Evolutionary conservation across 345 rosid genomes (phyloP).

Genomic region (Boechera divaricarpa): DNA sequence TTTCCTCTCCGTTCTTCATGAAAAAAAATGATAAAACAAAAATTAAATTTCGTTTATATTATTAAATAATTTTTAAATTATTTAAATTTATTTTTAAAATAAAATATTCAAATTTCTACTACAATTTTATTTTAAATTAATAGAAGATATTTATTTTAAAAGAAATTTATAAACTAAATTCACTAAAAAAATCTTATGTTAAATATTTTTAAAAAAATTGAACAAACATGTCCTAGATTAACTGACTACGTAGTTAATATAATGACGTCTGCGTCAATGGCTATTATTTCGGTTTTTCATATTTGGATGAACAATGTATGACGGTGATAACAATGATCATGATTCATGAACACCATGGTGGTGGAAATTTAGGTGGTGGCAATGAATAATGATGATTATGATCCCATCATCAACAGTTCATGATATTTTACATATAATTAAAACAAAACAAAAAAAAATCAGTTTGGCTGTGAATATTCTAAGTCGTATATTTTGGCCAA

Average conservation of each 20-base stretch:
- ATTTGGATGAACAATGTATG: slow-evolving; percentile 7
- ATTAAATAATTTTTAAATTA: too few species aligned
- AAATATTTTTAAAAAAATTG: not conserved
- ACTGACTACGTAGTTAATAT: not conserved
- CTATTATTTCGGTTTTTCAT: not conserved
- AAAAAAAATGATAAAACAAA: too few species aligned
- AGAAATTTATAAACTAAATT: too few species aligned
- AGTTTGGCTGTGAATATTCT: slow-evolving; percentile 7
- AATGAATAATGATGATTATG: slow-evolving; percentile 8
- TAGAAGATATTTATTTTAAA: too few species aligned
- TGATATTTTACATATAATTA: not conserved
- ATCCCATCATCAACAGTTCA: slow-evolving; percentile 33
- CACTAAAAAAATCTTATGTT: too few species aligned
- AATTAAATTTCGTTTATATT: too few species aligned
- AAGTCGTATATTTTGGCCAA: slow-evolving; percentile 31
- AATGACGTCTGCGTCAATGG: not conserved
- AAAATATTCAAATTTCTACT: too few species aligned
- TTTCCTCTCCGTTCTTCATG: too few species aligned
- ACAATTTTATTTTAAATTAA: too few species aligned
- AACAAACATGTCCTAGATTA: not conserved
- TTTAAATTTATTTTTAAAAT: too few species aligned
- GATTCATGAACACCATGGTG: not conserved
- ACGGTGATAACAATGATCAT: slow-evolving; percentile 12
- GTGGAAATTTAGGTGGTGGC: slow-evolving; percentile 6
- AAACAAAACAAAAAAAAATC: not conserved